Base-by-base conservation (phyloP, 2,329 filamentous ascomycete genomes). In the Chrysosphaeria jannelii region DNA sequence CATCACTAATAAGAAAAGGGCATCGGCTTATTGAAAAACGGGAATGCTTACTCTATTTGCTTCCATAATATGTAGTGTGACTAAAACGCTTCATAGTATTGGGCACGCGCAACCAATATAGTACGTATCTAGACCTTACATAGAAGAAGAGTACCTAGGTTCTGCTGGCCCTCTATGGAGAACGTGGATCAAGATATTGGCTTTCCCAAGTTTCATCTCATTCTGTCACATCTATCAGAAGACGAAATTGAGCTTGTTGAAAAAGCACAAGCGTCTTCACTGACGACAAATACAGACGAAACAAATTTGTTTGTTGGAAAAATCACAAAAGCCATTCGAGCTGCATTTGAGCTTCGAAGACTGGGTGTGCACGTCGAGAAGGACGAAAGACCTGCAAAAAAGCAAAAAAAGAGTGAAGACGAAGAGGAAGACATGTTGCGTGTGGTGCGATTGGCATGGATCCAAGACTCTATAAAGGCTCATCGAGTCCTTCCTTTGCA, bases 281-380 rank as follows among this genome's bases (percentile, higher is more conserved):
- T 85, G 25, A 79, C 74, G 0, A 66, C 68, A 28, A 59, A 81
- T 39, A 48, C 69, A 24, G 48, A 51, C 9, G 69, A 81, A 40
- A 76, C 76, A 1, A 51, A 57, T 4, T 41, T 91, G 3, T 50
- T 90, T 2, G 39, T 93, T 14, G 76, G 71, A 2, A 74, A 65
- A 32, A 53, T 89, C 16, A 51, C 52, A 1, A 66, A 60, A 26
- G 65, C 59, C 31, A 56, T 62, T 34, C 57, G 81, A 10, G 75
- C 75, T 1, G 51, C 58, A 22, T 65, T 88, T 34, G 81, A 93
- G 42, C 47, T 93, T 29, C 55, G 74, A 25, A 54, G 59, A 5
- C 54, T 60, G 21, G 65, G 62, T 9, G 33, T 90, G 16, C 16
- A 18, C 16, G 16, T 18, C 16, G 16, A 18, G 16, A 7, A 18